Percentiles rank a stretch among this genome's conserved stretches.
phyloP scores from a whole-genome alignment of 768 basidiomycete species.

The Xanthoconium purpureum region DNA sequence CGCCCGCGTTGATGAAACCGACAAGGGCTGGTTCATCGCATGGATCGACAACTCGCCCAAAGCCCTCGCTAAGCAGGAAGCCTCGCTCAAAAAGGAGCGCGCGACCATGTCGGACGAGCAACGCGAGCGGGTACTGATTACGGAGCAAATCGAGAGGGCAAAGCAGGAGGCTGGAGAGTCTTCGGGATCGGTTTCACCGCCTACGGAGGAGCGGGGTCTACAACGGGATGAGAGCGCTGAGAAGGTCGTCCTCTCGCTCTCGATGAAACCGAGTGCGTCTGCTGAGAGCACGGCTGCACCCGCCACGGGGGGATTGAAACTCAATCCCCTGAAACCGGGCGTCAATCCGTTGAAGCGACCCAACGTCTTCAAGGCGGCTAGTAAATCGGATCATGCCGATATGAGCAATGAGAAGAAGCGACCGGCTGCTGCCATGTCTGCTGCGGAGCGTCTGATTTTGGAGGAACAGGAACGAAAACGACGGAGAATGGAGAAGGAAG shows the following conservation, averaged over 20 bases:
- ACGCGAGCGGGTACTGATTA: constrained; percentile 82
- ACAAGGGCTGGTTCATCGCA: constrained; percentile 96
- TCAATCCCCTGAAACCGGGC: constrained; percentile 45
- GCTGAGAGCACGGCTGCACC: constrained; percentile 32
- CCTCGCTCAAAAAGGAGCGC: constrained; percentile 87
- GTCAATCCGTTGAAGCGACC: constrained; percentile 68
- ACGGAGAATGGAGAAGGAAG: constrained; percentile 63
- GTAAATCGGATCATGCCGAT: constrained; percentile 30
- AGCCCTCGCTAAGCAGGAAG: constrained; percentile 86
- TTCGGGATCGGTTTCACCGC: constrained; percentile 34
- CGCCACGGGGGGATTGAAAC: constrained; percentile 46
- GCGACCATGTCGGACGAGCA: constrained; percentile 91
- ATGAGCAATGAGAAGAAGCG: constrained; percentile 57
- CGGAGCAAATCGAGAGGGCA: constrained; percentile 93
- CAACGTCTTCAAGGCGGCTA: constrained; percentile 63
- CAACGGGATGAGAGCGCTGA: constrained; percentile 70
- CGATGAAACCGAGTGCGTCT: constrained; percentile 47
- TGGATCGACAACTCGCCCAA: constrained; percentile 98
- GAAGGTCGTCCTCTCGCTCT: constrained; percentile 74
- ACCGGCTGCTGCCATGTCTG: constrained; percentile 62
- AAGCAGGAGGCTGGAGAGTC: constrained; percentile 40
- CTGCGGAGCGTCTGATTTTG: constrained; percentile 79
- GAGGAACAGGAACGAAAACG: constrained; percentile 92
- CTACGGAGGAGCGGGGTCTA: constrained; percentile 51
- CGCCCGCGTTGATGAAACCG: constrained; percentile 93